These are phyloP conservation scores for Corynascus novoguineensis DNA, from an alignment of 495 filamentous ascomycete species.

Conservation along the genomic window DNA sequence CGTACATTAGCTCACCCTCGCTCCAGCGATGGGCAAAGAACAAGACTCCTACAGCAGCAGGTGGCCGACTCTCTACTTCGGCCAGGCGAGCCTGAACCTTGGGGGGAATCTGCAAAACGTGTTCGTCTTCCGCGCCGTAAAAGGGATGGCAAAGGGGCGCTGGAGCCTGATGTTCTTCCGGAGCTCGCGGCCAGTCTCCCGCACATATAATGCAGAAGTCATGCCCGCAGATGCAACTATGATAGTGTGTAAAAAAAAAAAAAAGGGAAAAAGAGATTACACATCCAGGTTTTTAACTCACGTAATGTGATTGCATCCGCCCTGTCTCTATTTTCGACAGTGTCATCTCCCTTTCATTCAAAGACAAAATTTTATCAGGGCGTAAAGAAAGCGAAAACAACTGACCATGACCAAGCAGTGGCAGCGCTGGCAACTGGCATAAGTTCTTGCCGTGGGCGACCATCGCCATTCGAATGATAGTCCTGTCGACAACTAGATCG, in stretches of 20 bases:
- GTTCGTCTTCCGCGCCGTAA: neutral
- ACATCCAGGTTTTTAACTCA: neutral
- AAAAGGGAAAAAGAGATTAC: too few species aligned
- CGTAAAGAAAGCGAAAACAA: too few species aligned
- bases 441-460: neutral
- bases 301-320: slow-evolving; percentile 12
- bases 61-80: neutral
- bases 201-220: slow-evolving; percentile 12
- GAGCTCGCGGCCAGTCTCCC: neutral
- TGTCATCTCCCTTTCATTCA: too few species aligned
- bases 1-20: neutral
- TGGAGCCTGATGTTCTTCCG: too few species aligned
- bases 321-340: neutral
- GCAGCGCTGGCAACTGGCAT: slow-evolving; percentile 9
- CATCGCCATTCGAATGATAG: neutral
- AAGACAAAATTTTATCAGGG: too few species aligned
- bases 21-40: neutral
- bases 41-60: neutral
- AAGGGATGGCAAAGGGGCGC: neutral
- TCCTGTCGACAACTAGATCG: neutral
- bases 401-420: neutral
- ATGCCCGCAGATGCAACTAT: slow-evolving; percentile 7
- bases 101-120: neutral
- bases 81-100: slow-evolving; percentile 3
- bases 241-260: neutral